Evolutionary conservation across 441 rosid genomes (phyloP).

Genomic region (Croton setiger): DNA sequence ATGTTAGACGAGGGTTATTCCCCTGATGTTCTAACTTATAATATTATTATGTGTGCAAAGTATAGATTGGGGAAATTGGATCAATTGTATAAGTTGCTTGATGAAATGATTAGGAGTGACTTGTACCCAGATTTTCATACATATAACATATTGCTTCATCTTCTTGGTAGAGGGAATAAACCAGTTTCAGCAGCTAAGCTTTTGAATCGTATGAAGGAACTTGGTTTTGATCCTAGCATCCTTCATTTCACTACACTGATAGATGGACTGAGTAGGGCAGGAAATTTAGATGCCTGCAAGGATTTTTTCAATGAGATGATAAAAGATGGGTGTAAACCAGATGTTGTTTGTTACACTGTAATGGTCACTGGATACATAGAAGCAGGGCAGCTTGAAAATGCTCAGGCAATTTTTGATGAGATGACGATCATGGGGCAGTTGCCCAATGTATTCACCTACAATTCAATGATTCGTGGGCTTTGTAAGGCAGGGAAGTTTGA

Average conservation of each 20-base stretch:
- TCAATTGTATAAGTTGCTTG: constrained; percentile 61
- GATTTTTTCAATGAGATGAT: constrained; percentile 74
- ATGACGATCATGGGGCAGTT: constrained; percentile 69
- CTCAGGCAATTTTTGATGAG: constrained; percentile 57
- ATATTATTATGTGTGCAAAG: constrained; percentile 66
- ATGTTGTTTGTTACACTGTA: constrained; percentile 85
- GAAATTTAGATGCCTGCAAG: constrained; percentile 79
- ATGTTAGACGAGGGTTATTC: constrained; percentile 60
- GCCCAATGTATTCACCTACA: constrained; percentile 83
- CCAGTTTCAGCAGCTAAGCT: constrained; percentile 75
- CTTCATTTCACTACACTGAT: constrained; percentile 86
- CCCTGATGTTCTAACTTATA: constrained; percentile 71
- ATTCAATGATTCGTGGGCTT: constrained; percentile 79
- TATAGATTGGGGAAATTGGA: constrained; percentile 71
- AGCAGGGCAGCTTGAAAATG: constrained; percentile 73
- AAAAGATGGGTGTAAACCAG: constrained; percentile 62
- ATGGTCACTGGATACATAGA: constrained; percentile 69
- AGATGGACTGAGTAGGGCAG: constrained; percentile 87
- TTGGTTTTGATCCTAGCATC: constrained; percentile 56
- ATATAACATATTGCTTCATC: constrained; percentile 77
- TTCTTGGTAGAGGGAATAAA: constrained; percentile 71
- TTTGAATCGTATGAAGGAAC: constrained; percentile 75
- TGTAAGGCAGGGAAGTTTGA: constrained; percentile 75
- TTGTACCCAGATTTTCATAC: constrained; percentile 80
- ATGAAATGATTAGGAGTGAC: constrained; percentile 66